These are phyloP conservation scores for Fusarium concolor DNA, from an alignment of 2,329 filamentous ascomycete species.

Conservation along the genomic window DNA sequence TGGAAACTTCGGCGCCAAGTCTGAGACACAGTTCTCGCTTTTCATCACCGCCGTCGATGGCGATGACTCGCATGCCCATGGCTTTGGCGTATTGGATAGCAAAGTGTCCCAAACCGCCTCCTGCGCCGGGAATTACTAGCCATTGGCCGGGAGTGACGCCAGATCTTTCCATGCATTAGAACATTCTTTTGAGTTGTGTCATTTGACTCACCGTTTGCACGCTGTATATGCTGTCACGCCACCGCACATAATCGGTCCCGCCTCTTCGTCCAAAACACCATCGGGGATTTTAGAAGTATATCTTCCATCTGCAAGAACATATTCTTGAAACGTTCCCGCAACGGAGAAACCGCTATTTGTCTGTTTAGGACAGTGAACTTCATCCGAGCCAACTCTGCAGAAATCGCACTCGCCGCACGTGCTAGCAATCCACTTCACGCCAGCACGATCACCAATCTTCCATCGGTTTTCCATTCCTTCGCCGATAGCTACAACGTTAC, in stretches of 20 bases:
- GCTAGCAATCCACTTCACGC: slow-evolving; percentile 90
- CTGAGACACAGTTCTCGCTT: slow-evolving; percentile 76
- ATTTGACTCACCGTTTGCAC: slow-evolving; percentile 69
- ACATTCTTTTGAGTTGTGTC: accelerated
- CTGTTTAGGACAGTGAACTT: slow-evolving; percentile 80
- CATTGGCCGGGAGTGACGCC: slow-evolving; percentile 76
- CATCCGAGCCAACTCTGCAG: slow-evolving; percentile 77
- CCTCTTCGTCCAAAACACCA: slow-evolving; percentile 75
- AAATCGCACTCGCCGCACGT: slow-evolving; percentile 83
- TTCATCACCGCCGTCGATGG: slow-evolving; percentile 82
- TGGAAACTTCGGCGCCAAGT: slow-evolving; percentile 76
- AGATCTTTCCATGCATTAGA: slow-evolving; percentile 53
- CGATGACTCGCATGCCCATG: slow-evolving; percentile 83
- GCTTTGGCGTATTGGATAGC: slow-evolving; percentile 87
- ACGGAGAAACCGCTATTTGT: slow-evolving; percentile 87
- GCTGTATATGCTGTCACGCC: slow-evolving; percentile 88
- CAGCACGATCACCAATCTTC: slow-evolving; percentile 79
- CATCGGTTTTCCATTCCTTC: slow-evolving; percentile 78
- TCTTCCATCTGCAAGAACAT: slow-evolving; percentile 82
- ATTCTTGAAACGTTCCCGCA: slow-evolving; percentile 90
- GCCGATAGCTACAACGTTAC: slow-evolving; percentile 82
- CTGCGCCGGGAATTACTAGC: slow-evolving; percentile 86
- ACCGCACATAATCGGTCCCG: slow-evolving; percentile 82
- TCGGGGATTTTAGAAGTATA: slow-evolving; percentile 83
- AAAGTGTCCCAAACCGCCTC: slow-evolving; percentile 79